Percentiles rank a stretch among this genome's conserved stretches.
Conservation (phyloP, 441 rosid genomes). For the Hura crepitans region DNA sequence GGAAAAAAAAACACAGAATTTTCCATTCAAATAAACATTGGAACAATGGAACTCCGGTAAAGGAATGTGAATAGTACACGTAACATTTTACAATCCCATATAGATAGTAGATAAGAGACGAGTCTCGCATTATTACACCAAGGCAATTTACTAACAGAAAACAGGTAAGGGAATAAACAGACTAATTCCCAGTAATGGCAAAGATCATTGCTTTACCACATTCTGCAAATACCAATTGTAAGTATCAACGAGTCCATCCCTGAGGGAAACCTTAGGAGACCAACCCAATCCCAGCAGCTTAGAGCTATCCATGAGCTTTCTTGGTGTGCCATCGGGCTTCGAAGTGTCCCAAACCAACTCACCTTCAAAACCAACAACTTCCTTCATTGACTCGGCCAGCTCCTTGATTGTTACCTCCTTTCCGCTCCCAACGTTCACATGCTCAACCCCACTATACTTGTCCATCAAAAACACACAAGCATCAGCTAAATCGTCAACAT, state of each 20-base stretch:
- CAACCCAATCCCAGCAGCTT: constrained; percentile 76
- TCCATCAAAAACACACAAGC: constrained; percentile 76
- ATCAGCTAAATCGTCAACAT: constrained; percentile 92
- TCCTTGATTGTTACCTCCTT: constrained; percentile 84
- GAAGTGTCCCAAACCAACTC: constrained; percentile 76
- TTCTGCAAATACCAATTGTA: constrained; percentile 83
- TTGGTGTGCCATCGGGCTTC: constrained; percentile 90
- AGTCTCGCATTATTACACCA: too few relatives aligned
- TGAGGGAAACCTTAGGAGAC: constrained; percentile 62
- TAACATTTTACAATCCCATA: too few relatives aligned
- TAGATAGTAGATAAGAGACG: too few relatives aligned
- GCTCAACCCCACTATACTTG: constrained; percentile 63
- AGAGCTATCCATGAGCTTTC: constrained; percentile 94
- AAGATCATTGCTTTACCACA: constrained; percentile 28
- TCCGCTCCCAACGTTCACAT: constrained; percentile 88
- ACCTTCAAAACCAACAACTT: constrained; percentile 81
- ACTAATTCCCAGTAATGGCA: too few relatives aligned
- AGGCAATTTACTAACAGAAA: too few relatives aligned
- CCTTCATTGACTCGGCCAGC: constrained; percentile 84
- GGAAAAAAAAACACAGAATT: too few relatives aligned
- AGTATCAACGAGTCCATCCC: constrained; percentile 78
- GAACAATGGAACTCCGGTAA: too few relatives aligned
- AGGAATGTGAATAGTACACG: too few relatives aligned
- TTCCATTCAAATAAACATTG: too few relatives aligned
- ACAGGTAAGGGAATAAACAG: too few relatives aligned